Evolutionary conservation across 495 filamentous ascomycete species (phyloP).

Genomic region (Penicillium daleae): DNA sequence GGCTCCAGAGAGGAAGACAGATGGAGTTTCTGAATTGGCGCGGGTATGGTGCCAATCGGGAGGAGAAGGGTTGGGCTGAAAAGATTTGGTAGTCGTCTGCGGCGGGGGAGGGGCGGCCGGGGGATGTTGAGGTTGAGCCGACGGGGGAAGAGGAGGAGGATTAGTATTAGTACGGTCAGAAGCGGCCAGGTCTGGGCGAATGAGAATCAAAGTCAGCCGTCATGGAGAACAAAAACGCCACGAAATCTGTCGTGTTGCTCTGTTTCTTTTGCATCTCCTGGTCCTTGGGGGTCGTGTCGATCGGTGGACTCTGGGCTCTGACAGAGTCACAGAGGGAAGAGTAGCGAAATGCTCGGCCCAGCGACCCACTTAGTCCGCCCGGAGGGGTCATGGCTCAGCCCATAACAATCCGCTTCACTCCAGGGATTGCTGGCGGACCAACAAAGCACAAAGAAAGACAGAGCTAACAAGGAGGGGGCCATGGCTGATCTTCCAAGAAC

Average conservation of each 20-base stretch:
- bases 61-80: conserved; percentile 29
- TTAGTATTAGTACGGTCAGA: conserved; percentile 23
- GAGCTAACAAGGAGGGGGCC: not conserved
- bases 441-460: conserved; percentile 8
- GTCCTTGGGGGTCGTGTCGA: conserved; percentile 25
- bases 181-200: conserved; percentile 24
- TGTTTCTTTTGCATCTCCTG: not conserved
- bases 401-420: not conserved
- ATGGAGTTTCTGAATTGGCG: conserved; percentile 42
- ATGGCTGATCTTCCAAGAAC: not conserved
- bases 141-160: conserved; percentile 14
- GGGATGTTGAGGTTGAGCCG: conserved; percentile 16
- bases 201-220: conserved; percentile 6
- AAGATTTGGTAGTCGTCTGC: conserved; percentile 31
- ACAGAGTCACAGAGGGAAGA: conserved; percentile 26
- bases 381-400: conserved; percentile 33
- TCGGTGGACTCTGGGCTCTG: conserved; percentile 23
- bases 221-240: conserved; percentile 14
- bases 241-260: conserved; percentile 14
- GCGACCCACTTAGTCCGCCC: conserved; percentile 38
- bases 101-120: conserved; percentile 24
- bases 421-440: conserved; percentile 2
- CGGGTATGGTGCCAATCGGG: conserved; percentile 42
- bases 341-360: conserved; percentile 40
- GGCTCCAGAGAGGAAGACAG: conserved; percentile 36